A percentile compares a stretch with the other conserved stretches of the same genome.
phyloP scores from a whole-genome alignment of 495 filamentous ascomycete genomes.

The Diplogelasinospora grovesii region DNA sequence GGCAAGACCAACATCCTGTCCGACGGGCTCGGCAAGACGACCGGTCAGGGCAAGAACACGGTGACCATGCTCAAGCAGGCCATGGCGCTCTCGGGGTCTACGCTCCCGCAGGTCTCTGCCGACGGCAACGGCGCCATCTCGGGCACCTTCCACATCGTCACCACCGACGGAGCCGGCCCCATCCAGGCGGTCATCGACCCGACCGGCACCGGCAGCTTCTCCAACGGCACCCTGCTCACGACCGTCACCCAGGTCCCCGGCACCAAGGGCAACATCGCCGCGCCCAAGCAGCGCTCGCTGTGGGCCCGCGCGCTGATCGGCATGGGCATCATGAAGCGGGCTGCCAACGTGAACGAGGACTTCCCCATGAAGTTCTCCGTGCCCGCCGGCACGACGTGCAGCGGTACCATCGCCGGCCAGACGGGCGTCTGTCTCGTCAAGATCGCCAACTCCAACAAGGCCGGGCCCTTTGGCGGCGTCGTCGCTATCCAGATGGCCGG shows the following conservation, averaged over 20 bases:
- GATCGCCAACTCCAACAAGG: conserved; percentile 29
- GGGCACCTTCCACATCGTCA: conserved; percentile 32
- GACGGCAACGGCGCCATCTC: conserved; percentile 25
- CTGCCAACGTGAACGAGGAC: conserved; percentile 30
- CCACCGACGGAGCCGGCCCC: conserved; percentile 33
- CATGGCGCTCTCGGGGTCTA: conserved; percentile 28
- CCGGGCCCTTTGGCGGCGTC: conserved; percentile 35
- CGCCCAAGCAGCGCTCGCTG: conserved; percentile 10
- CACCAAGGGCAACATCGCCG: conserved; percentile 23
- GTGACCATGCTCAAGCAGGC: conserved; percentile 15
- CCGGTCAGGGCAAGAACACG: conserved; percentile 14
- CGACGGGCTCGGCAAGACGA: conserved; percentile 19
- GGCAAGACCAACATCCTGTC: conserved; percentile 10
- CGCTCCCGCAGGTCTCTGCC: conserved; percentile 31
- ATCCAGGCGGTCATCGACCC: conserved; percentile 31
- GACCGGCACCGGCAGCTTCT: conserved; percentile 28
- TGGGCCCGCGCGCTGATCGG: conserved; percentile 19
- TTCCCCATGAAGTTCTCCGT: conserved; percentile 24
- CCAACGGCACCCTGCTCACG: conserved; percentile 14
- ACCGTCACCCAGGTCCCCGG: conserved; percentile 20
- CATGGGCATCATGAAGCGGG: conserved; percentile 23
- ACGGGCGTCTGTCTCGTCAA: conserved; percentile 32
- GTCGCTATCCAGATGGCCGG: conserved; percentile 30
- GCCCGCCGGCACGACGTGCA: conserved; percentile 29
- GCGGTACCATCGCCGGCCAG: conserved; percentile 24